Percentiles rank a stretch among this genome's conserved stretches.
These are phyloP conservation scores for Pascua guehoae DNA, from an alignment of 1,284 basidiomycete species.

Conservation along the genomic window DNA sequence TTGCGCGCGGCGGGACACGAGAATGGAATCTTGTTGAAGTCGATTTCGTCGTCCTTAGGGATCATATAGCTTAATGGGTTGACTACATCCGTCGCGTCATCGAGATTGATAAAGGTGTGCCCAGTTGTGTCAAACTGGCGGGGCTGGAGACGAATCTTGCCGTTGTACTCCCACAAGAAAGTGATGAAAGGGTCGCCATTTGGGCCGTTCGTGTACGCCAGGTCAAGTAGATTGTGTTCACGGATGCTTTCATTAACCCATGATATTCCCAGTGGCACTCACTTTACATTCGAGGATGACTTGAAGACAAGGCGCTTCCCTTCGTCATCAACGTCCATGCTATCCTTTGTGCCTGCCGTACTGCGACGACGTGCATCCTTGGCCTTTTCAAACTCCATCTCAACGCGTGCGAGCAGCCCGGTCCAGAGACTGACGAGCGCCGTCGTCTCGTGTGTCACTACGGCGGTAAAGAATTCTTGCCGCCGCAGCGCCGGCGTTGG, in stretches of 20 bases:
- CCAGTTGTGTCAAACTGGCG: constrained; percentile 60
- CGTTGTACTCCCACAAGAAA: constrained; percentile 54
- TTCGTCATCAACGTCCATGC: constrained; percentile 10
- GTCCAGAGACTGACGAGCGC: constrained; percentile 45
- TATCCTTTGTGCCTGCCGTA: constrained; percentile 10
- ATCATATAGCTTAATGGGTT: constrained; percentile 48
- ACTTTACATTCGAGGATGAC: constrained; percentile 48
- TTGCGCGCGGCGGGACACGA: constrained; percentile 41
- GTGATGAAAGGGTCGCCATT: constrained; percentile 56
- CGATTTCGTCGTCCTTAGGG: constrained; percentile 15
- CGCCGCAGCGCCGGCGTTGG: constrained; percentile 37
- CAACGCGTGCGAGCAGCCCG: constrained; percentile 43
- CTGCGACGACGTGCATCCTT: constrained; percentile 30
- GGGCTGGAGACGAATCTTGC: constrained; percentile 59
- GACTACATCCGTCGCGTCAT: constrained; percentile 55
- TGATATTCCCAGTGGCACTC: constrained; percentile 9
- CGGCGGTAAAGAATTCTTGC: constrained; percentile 45
- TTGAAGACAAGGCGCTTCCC: constrained; percentile 31
- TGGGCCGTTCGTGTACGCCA: constrained; percentile 60
- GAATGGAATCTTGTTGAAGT: constrained; percentile 44
- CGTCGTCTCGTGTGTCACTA: constrained; percentile 28
- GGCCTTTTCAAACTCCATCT: constrained; percentile 41
- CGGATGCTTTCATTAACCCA: constrained; percentile 56
- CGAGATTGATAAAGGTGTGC: constrained; percentile 46
- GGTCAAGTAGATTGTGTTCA: constrained; percentile 68